Evolutionary conservation across 352 stramenopile species (phyloP).

Genomic region (Globisporangium okanoganense): DNA sequence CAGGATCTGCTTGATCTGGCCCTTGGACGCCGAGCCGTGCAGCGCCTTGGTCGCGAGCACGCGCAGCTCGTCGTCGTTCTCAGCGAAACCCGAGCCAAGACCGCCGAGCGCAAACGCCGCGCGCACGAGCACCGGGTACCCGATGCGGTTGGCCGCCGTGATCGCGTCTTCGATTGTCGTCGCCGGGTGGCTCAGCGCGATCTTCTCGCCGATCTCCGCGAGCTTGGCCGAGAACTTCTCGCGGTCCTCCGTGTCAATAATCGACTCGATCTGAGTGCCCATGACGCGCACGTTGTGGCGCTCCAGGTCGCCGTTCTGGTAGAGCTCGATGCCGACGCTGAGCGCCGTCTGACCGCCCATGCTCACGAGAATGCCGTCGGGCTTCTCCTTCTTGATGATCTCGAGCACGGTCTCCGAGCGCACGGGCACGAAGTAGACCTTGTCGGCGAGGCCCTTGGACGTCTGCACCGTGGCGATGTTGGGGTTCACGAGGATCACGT

Average conservation of each 20-base stretch:
- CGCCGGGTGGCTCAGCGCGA: conserved; percentile 90
- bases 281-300: conserved; percentile 82
- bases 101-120: conserved; percentile 93
- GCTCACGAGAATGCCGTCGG: conserved; percentile 91
- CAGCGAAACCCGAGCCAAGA: conserved; percentile 90
- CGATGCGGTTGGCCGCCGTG: conserved; percentile 89
- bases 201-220: conserved; percentile 91
- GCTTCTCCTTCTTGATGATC: conserved; percentile 73
- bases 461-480: conserved; percentile 99
- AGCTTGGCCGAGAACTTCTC: conserved; percentile 94
- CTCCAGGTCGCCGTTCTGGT: conserved; percentile 90
- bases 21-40: conserved; percentile 83
- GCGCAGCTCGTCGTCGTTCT: conserved; percentile 86
- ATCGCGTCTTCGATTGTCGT: conserved; percentile 89
- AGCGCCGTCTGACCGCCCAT: conserved; percentile 96
- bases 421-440: conserved; percentile 98
- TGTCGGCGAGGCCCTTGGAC: conserved; percentile 92
- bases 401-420: conserved; percentile 88
- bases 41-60: conserved; percentile 91
- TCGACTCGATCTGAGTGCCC: conserved; percentile 92
- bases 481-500: conserved; percentile 98
- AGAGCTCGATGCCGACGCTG: conserved; percentile 96
- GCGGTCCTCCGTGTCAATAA: conserved; percentile 94
- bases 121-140: conserved; percentile 93
- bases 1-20: conserved; percentile 91